phyloP scores from a whole-genome alignment of 306 rosid genomes.

The Phaseolus lunatus region DNA sequence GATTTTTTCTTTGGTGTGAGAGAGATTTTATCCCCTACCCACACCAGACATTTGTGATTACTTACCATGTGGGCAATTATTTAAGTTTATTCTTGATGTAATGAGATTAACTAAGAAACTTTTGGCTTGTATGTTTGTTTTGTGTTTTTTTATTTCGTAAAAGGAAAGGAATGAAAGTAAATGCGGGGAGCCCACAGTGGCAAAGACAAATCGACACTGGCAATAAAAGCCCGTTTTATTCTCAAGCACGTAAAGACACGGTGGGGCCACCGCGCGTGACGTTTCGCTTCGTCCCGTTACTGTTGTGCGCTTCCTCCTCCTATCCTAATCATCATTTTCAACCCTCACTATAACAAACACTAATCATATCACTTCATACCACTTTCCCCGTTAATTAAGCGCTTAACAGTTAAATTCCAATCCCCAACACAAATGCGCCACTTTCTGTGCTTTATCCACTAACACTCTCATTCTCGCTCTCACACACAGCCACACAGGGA shows the following conservation, averaged over 20 bases:
- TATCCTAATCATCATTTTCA: neutral
- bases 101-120: neutral
- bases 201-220: slow-evolving; percentile 20
- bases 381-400: slow-evolving; percentile 18
- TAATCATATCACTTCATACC: slow-evolving; percentile 10
- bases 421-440: neutral
- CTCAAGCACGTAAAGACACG: slow-evolving; percentile 42
- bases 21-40: neutral
- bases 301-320: slow-evolving; percentile 6
- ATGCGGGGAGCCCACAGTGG: slow-evolving; percentile 6
- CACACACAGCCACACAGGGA: slow-evolving; percentile 4
- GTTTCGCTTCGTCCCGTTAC: slow-evolving; percentile 39
- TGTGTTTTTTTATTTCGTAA: neutral
- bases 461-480: neutral
- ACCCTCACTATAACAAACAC: slow-evolving; percentile 17
- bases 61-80: neutral
- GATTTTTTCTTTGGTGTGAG: neutral
- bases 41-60: neutral
- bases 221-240: slow-evolving; percentile 23
- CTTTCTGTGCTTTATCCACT: slow-evolving; percentile 39
- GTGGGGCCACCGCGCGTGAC: slow-evolving; percentile 53
- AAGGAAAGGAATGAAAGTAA: slow-evolving; percentile 38
- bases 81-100: neutral
- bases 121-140: neutral
- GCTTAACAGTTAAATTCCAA: slow-evolving; percentile 2